Evolutionary conservation across 371 early-diverging fungal genomes (phyloP), one percentile per base, ranked within the genome.

Genomic region (Syncephalastrum racemosum): DNA sequence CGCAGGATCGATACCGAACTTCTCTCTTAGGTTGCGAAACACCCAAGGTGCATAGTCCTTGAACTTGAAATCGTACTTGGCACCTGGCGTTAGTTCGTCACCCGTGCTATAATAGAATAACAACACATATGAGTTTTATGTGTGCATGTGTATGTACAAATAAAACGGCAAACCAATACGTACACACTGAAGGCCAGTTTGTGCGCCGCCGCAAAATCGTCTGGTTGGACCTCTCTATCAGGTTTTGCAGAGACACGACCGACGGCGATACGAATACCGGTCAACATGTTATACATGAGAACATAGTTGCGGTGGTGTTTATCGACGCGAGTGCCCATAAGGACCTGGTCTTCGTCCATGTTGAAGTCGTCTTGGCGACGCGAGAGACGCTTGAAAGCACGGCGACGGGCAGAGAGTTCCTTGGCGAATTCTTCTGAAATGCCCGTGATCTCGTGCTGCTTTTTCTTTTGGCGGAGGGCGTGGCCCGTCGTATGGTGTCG

Each of bases 31-130:
- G 62, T 86, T 75, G 44, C 97, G 87, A 67, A 98, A 98, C 1
- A 95, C 95, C 94, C 94, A 94, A 3, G 97, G 99, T 4, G 96
- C 93, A 75, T 97, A 97, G 71, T 98, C 99, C 68, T 97, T 98
- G 69, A 97, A 98, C 73, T 97, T 97, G 73, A 97, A 98, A 63
- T 98, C 98, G 68, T 97, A 98, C 62, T 90, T 89, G 16, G 94
- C 90, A 15, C 90, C 89, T 3, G 97, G 93, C 13, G 94, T 94
- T 68, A 95, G 66, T 67, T 98, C 97, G 68, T 95, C 92, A 25
- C 96, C 97, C 2, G 88, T 88, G n/a, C 87, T 88, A 62, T 44
- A 22, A 24, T 13, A 59, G 18, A 19, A 27, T 12, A 49, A 31
- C 0, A 31, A 10, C 12, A 27, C 27, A 4, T 0, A 49, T 45